Evolutionary conservation across 2,329 filamentous ascomycete genomes (phyloP).

Genomic region (Aspergillus versicolor): DNA sequence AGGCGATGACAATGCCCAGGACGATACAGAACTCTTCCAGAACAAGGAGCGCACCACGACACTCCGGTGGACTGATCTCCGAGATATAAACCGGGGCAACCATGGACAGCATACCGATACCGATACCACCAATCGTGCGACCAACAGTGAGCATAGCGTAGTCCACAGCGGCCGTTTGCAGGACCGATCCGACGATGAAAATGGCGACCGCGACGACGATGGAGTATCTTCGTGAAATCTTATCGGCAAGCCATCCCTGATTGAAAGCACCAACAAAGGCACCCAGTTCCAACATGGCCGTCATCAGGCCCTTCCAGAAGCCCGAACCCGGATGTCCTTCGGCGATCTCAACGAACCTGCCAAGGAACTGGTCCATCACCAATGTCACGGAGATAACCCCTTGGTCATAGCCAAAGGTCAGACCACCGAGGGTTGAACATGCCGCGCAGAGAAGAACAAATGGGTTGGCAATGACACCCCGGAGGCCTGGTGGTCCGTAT

Average conservation of each 20-base stretch:
- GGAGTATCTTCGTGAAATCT: slow-evolving; percentile 52
- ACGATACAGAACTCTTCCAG: slow-evolving; percentile 45
- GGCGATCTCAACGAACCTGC: slow-evolving; percentile 45
- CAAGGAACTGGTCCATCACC: slow-evolving; percentile 54
- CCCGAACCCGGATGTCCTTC: slow-evolving; percentile 33
- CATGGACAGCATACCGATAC: slow-evolving; percentile 52
- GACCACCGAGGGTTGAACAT: slow-evolving; percentile 45
- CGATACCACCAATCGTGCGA: slow-evolving; percentile 51
- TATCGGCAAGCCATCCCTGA: slow-evolving; percentile 53
- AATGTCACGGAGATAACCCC: slow-evolving; percentile 48
- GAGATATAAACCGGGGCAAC: slow-evolving; percentile 55
- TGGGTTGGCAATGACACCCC: background rate
- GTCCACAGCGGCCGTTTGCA: slow-evolving; percentile 52
- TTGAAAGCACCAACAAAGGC: slow-evolving; percentile 49
- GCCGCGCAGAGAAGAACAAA: slow-evolving; percentile 5
- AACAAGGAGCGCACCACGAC: slow-evolving; percentile 47
- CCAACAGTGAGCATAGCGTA: slow-evolving; percentile 54
- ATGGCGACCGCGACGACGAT: slow-evolving; percentile 53
- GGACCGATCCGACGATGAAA: slow-evolving; percentile 51
- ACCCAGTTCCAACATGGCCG: slow-evolving; percentile 57
- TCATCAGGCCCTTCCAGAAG: slow-evolving; percentile 49
- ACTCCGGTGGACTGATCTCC: slow-evolving; percentile 51
- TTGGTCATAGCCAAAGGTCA: slow-evolving; percentile 53
- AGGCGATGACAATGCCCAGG: slow-evolving; percentile 42
- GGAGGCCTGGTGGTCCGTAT: slow-evolving; percentile 2